Evolutionary conservation across 768 basidiomycete species (phyloP).

Genomic region (Tricholoma bakamatsutake): DNA sequence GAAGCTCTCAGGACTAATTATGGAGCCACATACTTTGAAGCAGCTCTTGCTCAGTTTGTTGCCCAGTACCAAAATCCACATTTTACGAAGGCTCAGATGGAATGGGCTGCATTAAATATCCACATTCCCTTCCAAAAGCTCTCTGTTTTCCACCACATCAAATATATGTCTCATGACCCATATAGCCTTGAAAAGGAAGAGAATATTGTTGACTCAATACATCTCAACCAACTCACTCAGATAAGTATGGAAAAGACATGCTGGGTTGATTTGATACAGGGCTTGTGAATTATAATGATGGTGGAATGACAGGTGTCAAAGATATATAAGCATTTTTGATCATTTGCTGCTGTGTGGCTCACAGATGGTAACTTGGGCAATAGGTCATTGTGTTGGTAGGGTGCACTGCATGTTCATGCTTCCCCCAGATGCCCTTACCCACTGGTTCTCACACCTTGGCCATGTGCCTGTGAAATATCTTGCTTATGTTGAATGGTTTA

Average conservation of each 20-base stretch:
- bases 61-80: too few species aligned
- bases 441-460: neutral
- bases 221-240: neutral
- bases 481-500: conserved; percentile 24
- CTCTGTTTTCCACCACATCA: neutral
- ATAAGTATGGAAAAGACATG: neutral
- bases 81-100: neutral
- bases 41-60: neutral
- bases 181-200: neutral
- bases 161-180: neutral
- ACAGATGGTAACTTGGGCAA: too few species aligned
- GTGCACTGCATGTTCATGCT: neutral
- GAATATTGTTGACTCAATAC: neutral
- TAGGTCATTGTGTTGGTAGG: neutral
- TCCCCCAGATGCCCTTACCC: neutral
- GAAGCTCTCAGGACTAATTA: neutral
- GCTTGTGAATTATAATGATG: neutral
- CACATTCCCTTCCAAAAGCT: neutral
- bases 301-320: neutral
- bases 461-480: conserved; percentile 9
- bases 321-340: too few species aligned
- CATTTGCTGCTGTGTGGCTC: too few species aligned
- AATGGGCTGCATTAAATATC: neutral
- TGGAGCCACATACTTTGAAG: neutral
- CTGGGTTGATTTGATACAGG: neutral